Percentiles rank a stretch among this genome's conserved stretches.
Conservation (phyloP, 2,329 filamentous ascomycete genomes). For the Pleomassaria siparia region DNA sequence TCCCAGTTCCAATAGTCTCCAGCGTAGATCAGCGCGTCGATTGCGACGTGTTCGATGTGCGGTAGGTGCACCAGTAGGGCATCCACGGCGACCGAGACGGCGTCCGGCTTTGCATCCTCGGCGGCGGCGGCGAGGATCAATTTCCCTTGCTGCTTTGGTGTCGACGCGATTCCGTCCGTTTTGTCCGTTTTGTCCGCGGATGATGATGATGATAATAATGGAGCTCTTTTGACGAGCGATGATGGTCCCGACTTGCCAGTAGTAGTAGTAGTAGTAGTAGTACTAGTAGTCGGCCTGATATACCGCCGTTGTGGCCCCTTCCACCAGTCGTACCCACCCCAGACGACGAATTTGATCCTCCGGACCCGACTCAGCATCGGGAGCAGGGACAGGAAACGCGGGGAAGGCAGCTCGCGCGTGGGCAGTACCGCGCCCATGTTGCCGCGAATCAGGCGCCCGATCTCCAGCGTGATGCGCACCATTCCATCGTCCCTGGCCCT, state of each 20-base stretch:
- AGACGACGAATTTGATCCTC: slow-evolving; percentile 26
- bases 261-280: too few relatives aligned
- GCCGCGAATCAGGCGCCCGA: slow-evolving; percentile 16
- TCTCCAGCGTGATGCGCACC: slow-evolving; percentile 29
- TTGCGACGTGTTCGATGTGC: slow-evolving; percentile 24
- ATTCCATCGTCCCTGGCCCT: slow-evolving; percentile 19
- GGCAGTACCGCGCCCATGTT: slow-evolving; percentile 24
- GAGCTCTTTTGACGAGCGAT: slow-evolving; percentile 11
- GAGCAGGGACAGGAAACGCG: slow-evolving; percentile 27
- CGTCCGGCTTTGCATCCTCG: slow-evolving; percentile 12
- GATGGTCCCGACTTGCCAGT: slow-evolving; percentile 6
- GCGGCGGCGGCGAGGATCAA: background rate
- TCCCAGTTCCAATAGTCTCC: slow-evolving; percentile 27
- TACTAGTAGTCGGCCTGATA: too few relatives aligned
- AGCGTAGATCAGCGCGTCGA: slow-evolving; percentile 25
- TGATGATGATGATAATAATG: too few relatives aligned
- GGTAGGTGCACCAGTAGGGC: slow-evolving; percentile 26
- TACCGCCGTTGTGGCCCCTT: slow-evolving; percentile 3
- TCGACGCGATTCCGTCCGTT: slow-evolving; percentile 7
- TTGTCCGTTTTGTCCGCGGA: too few relatives aligned
- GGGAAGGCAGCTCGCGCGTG: slow-evolving; percentile 23
- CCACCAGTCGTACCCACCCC: slow-evolving; percentile 33
- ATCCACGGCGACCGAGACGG: slow-evolving; percentile 21
- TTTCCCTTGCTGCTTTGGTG: background rate
- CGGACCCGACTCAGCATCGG: slow-evolving; percentile 19